Base-by-base conservation (phyloP, 208 protist genomes). In the Trypanosoma grayi region DNA sequence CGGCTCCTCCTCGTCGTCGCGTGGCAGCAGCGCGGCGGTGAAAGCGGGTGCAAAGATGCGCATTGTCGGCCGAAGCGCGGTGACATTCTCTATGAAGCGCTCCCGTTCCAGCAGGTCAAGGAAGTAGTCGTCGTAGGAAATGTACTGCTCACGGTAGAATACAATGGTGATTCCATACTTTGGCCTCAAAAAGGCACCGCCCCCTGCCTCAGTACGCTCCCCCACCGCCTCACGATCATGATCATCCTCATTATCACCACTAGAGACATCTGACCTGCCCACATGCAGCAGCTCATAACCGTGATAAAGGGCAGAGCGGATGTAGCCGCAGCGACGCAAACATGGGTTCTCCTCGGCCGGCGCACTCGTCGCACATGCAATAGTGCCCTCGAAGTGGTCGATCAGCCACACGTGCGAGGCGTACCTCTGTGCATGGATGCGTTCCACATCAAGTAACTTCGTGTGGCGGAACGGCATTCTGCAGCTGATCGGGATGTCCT, bases 61-160 rank as follows among this genome's bases (percentile, higher is more conserved):
- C 22, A 62, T 40, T 2, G 56, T 62, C 7, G 56, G 56, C 8
- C 56, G 56, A 16, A 62, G n/a, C 7, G 33, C 2, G 18, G 45
- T 1, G n/a, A 50, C 14, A 24, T 16, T 51, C 33, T 62, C 56
- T n/a, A 62, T 34, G 44, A 62, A 62, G 16, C 56, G 34, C 33
- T 62, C 56, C 3, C 56, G 56, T 37, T 62, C 56, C 40, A 10
- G 20, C 25, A 62, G 18, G 8, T 62, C 56, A 43, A 25, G 11
- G 25, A 62, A 62, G 25, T 53, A 50, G 1, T 62, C 56, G 50
- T 52, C 37, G 33, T 53, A 62, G 4, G 50, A 24, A n/a, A 62
- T 62, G 20, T 44, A 40, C 11, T 52, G 56, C 18, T 48, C 36
- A 27, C 56, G 56, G 36, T 53, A 52, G 36, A 62, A 62, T 2